Evolutionary conservation across 2,329 filamentous ascomycete species (phyloP).

Genomic region (Fusarium sp.): DNA sequence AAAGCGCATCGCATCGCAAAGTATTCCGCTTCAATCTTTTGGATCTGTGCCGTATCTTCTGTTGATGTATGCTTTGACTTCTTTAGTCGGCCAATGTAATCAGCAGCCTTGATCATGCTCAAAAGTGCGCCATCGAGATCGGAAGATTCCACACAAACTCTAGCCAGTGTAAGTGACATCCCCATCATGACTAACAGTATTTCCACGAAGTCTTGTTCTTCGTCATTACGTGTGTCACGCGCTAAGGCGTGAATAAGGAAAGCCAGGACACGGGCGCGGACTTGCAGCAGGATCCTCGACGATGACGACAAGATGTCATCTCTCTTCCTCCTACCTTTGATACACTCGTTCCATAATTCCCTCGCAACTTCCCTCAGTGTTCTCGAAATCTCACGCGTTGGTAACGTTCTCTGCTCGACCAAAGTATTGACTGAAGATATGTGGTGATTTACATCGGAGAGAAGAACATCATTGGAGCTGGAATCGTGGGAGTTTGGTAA

Average conservation of each 20-base stretch:
- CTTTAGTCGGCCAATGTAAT: conserved; percentile 56
- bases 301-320: conserved; percentile 33
- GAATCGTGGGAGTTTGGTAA: conserved; percentile 31
- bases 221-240: conserved; percentile 51
- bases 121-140: conserved; percentile 68
- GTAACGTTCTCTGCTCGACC: neutral
- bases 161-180: conserved; percentile 75
- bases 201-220: conserved; percentile 43
- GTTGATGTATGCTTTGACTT: neutral
- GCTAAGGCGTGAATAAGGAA: conserved; percentile 74
- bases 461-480: conserved; percentile 57
- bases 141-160: conserved; percentile 57
- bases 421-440: conserved; percentile 40
- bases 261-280: conserved; percentile 64
- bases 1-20: conserved; percentile 72
- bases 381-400: conserved; percentile 19
- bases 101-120: conserved; percentile 72
- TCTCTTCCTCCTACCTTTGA: conserved; percentile 57
- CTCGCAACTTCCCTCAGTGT: conserved; percentile 68
- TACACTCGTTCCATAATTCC: conserved; percentile 74
- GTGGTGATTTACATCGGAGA: conserved; percentile 47
- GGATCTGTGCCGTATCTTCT: conserved; percentile 6
- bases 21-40: conserved; percentile 68
- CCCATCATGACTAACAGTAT: conserved; percentile 69
- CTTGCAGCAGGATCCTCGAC: conserved; percentile 48